phyloP scores from a whole-genome alignment of 2,329 filamentous ascomycete species.

The Teratosphaeria nubilosa region DNA sequence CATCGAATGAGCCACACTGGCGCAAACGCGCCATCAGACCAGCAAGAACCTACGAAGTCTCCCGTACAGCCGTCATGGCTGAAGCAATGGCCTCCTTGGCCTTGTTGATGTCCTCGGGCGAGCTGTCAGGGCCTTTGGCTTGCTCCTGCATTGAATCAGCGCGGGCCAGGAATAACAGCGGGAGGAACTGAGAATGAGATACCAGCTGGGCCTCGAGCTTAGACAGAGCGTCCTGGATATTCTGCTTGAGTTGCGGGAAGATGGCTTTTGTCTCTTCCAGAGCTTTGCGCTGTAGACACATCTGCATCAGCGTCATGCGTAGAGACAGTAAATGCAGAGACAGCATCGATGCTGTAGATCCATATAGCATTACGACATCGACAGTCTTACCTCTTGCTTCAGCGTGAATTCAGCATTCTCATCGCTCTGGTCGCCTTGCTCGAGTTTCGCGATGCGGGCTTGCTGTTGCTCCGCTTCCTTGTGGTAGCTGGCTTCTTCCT shows the following conservation, averaged over 20 bases:
- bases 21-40: not conserved
- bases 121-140: constrained; percentile 30
- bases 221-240: constrained; percentile 60
- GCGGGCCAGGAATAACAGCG: not conserved
- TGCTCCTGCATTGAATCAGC: constrained; percentile 25
- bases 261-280: constrained; percentile 82
- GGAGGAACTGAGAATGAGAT: constrained; percentile 6
- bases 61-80: constrained; percentile 31
- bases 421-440: constrained; percentile 38
- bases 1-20: not conserved
- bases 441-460: constrained; percentile 58
- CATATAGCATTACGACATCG: not conserved
- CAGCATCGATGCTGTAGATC: not conserved
- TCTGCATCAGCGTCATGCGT: not conserved
- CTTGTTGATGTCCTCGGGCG: constrained; percentile 36
- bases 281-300: constrained; percentile 53
- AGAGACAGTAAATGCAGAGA: not conserved
- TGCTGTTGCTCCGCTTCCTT: constrained; percentile 71
- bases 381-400: constrained; percentile 66
- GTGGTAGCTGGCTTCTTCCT: constrained; percentile 85
- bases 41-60: constrained; percentile 18
- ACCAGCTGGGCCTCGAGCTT: constrained; percentile 71
- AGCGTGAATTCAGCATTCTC: constrained; percentile 69
- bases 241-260: constrained; percentile 59
- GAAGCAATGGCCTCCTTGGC: constrained; percentile 32